These are phyloP conservation scores for Buxus sempervirens DNA, from an alignment of 164 flowering plant genomes.

Conservation along the genomic window DNA sequence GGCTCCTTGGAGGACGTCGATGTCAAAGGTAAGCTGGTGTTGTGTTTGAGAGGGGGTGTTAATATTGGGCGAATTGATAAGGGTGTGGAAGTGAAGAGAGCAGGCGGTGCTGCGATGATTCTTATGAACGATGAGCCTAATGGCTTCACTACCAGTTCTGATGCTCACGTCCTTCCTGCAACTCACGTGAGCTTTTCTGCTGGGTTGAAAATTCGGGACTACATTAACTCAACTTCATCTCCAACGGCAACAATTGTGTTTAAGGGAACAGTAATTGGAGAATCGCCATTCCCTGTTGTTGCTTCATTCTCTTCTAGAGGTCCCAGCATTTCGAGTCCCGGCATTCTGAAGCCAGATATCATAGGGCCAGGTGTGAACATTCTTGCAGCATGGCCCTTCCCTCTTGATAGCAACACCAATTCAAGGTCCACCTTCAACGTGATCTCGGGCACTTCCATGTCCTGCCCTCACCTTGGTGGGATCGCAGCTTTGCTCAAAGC, in stretches of 20 bases:
- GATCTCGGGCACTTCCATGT: slow-evolving; percentile 57
- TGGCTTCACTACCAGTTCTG: slow-evolving; percentile 33
- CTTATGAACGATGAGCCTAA: slow-evolving; percentile 27
- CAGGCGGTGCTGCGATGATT: slow-evolving; percentile 59
- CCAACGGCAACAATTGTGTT: slow-evolving; percentile 38
- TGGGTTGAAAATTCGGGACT: slow-evolving; percentile 32
- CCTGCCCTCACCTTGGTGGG: slow-evolving; percentile 58
- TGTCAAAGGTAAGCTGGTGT: slow-evolving; percentile 38
- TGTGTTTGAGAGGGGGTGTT: slow-evolving; percentile 37
- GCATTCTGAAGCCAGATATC: slow-evolving; percentile 59
- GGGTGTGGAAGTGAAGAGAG: slow-evolving; percentile 38
- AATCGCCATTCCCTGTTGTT: slow-evolving; percentile 33
- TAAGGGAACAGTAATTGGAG: slow-evolving; percentile 45
- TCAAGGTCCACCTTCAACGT: slow-evolving; percentile 28
- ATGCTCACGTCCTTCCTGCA: slow-evolving; percentile 49
- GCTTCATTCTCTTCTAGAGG: slow-evolving; percentile 55
- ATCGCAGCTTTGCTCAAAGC: slow-evolving; percentile 51
- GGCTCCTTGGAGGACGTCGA: slow-evolving; percentile 24
- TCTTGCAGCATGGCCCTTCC: slow-evolving; percentile 56
- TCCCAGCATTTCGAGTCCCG: slow-evolving; percentile 36
- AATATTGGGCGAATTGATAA: slow-evolving; percentile 23
- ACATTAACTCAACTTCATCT: slow-evolving; percentile 33
- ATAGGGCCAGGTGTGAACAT: slow-evolving; percentile 56
- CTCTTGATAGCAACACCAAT: slow-evolving; percentile 19
- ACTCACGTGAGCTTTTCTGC: slow-evolving; percentile 34